Base-by-base conservation (phyloP, 768 basidiomycete species). In the Leccinum longicurvipes region DNA sequence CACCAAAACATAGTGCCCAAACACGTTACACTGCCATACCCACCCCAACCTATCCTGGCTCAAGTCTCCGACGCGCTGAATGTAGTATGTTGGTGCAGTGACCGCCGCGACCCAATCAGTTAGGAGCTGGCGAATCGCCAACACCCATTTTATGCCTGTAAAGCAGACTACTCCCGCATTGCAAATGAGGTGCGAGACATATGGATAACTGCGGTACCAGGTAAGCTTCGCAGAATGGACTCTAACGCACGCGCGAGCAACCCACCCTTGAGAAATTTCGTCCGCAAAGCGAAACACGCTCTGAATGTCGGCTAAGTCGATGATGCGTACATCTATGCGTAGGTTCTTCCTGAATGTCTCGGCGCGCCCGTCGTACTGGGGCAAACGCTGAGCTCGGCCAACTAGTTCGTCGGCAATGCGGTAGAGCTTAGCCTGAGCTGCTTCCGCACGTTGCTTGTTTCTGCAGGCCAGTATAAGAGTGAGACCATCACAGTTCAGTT, bases 11-110 rank as follows among this genome's bases (percentile, higher is more conserved):
- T 86, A 93, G 69, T 93, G 91, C 1, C 86, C 84, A 54, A 93
- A 92, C 25, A 92, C 72, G 62, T 93, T 93, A 56, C 83, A 87
- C 65, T 93, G 89, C 89, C 91, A 94, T 7, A 85, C 81, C 79
- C 80, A 86, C 3, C 92, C 92, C 0, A 92, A 71, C 6, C 86
- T 84, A 60, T 94, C 90, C 4, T 72, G 71, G 59, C 82, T 89
- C 49, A 78, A 61, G 58, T 84, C 79, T 8, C 87, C 89, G 11
- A 56, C 64, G 27, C 76, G 68, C 67, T 93, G 89, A 4, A 75
- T 55, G 63, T 85, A 80, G 69, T 69, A 91, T 14, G 51, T 60
- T 1, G 89, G 89, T 4, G 72, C 54, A 6, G 85, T 83, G 44
- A 88, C 67, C 4, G 79, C 75, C 14, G 60, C 62, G 47, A 85